Evolutionary conservation across 2,329 filamentous ascomycete species (phyloP), one percentile per base, ranked within the genome.

Genomic region (Gremmenia infestans): DNA sequence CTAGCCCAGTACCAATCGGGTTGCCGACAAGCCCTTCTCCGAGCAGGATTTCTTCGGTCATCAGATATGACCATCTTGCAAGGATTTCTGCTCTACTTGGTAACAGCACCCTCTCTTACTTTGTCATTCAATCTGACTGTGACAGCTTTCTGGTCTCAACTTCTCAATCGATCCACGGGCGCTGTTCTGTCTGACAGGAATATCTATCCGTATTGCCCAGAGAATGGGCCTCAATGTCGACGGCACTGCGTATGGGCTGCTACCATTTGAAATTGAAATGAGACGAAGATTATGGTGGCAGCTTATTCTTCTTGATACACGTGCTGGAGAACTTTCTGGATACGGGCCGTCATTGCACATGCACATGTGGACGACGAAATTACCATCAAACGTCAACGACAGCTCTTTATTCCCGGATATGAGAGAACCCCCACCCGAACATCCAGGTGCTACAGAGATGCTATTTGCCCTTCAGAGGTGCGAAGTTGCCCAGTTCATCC

Each of bases 31-130:
- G 83, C 86, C 1, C 74, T 91, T 19, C 75, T 85, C 37, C 86
- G 85, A 60, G 85, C 82, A 1, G 79, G 81, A 9, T 86, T 89
- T 12, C 56, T 91, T 72, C 78, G 82, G 28, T 81, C 81, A 12
- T 81, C 81, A 1, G 86, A 90, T 56, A 66, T 88, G 8, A 79
- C 81, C 50, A 77, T 86, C 3, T 71, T 91, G 23, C 86, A 90
- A 69, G 87, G 86, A 1, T 84, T 84, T 55, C 72, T 86, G 5
- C 72, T 90, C 15, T 89, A 86, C 62, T 74, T 88, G 55, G 83
- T 87, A 75, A 72, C 76, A 64, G n/a, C n/a, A 45, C 14, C 37
- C 52, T 14, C 48, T 15, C 48, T 54, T 32, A 35, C 50, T n/a
- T 55, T 46, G 52, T 42, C 55, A 53, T 37, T 62, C 4, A 14